Evolutionary conservation across 306 rosid genomes (phyloP).

Genomic region (Sicyos edulis): DNA sequence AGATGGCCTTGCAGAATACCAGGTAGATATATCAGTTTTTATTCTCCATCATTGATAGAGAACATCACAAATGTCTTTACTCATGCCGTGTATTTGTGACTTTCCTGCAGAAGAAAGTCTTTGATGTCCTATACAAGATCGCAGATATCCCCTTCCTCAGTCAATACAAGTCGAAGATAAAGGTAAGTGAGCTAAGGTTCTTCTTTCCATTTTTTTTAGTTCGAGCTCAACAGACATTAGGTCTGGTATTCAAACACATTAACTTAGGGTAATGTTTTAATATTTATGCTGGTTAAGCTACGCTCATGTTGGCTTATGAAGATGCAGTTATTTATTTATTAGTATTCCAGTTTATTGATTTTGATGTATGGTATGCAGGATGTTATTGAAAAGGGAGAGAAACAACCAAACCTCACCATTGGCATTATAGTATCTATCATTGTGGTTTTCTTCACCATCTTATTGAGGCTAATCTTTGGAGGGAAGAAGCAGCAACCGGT

Average conservation of each 20-base stretch:
- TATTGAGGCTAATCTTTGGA: conserved; percentile 57
- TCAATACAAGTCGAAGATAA: conserved; percentile 48
- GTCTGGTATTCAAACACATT: too few species aligned
- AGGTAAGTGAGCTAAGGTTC: conserved; percentile 34
- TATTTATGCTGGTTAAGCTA: too few species aligned
- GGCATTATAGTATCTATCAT: conserved; percentile 60
- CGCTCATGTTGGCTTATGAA: too few species aligned
- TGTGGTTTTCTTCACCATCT: conserved; percentile 44
- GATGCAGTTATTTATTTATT: too few species aligned
- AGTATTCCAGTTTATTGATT: too few species aligned
- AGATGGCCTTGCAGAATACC: conserved; percentile 53
- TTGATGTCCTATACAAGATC: conserved; percentile 72
- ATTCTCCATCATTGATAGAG: not conserved
- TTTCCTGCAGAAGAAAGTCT: conserved; percentile 65
- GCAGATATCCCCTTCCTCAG: conserved; percentile 72
- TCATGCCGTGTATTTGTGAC: not conserved
- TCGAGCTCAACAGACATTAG: too few species aligned
- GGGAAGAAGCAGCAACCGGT: conserved; percentile 56
- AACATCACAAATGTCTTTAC: not conserved
- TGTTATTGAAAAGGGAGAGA: conserved; percentile 68
- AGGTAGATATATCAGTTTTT: conserved; percentile 32
- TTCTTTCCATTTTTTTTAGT: not conserved
- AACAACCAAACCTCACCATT: conserved; percentile 70
- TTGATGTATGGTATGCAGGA: conserved; percentile 43
- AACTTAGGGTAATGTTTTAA: too few species aligned